Evolutionary conservation across 1,139 yeast genomes (phyloP), one percentile per base, ranked within the genome.

Genomic region (Starmera stellimalicola): DNA sequence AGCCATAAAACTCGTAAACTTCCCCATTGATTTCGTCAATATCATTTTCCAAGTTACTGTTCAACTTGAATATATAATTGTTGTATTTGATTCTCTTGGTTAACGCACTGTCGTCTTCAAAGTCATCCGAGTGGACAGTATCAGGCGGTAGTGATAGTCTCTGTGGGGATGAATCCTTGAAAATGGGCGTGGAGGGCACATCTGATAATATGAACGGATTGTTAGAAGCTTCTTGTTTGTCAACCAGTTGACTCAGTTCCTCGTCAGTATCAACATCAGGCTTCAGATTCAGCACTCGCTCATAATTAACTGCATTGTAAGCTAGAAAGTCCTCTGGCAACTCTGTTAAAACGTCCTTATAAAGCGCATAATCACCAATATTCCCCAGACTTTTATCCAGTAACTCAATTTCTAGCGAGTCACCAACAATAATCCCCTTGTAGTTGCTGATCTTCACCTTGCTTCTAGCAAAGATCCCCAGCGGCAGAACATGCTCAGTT

Each of bases 1-100:
- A 26, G 1, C 45, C 47, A 11, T 14, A 16, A 3, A 40, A 34
- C 9, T 33, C 39, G 19, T 27, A 38, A 5, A 28, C 26, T 15
- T 35, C 41, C 6, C 42, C 44, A 34, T 43, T 44, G 10, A 37
- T 29, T 19, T 33, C 33, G 1, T 37, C 37, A 5, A 37, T 33
- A 7, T 30, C 17, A 23, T 7, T 12, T 18, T 28, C 11, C 16
- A 17, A 4, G n/a, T 16, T 16, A 10, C 11, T 16, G 16, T 8
- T 18, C 12, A 22, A 7, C 12, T 22, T 4, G 4, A 5, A 22
- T 11, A 22, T 22, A 22, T 22, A 22, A n/a, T n/a, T n/a, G n/a
- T n/a, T n/a, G n/a, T n/a, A n/a, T n/a, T n/a, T n/a, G n/a, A 12
- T 10, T 29, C 14, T 5, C 12, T 6, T 9, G 4, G 15, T 3